A percentile compares a stretch with the other conserved stretches of the same genome.
These are phyloP conservation scores for Trypanosomatidae sp. DNA, from an alignment of 208 protist species.

Conservation along the genomic window DNA sequence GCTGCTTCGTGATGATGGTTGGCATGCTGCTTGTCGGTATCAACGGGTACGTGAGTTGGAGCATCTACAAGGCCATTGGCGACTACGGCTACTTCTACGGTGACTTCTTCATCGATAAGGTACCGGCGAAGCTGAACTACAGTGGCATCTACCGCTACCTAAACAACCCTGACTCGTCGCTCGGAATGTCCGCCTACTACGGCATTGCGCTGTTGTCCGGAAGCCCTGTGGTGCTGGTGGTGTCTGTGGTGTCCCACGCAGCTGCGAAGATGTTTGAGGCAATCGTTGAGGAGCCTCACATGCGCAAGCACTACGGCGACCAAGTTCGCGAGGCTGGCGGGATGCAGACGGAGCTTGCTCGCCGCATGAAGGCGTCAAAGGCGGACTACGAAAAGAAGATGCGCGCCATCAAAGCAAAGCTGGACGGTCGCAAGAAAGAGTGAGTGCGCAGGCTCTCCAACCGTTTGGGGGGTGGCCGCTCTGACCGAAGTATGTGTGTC, in stretches of 20 bases:
- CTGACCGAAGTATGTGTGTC: not conserved
- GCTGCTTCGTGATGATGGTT: slow-evolving; percentile 51
- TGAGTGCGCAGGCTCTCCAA: not conserved
- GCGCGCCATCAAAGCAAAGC: slow-evolving; percentile 27
- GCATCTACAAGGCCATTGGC: slow-evolving; percentile 88
- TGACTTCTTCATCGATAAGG: slow-evolving; percentile 81
- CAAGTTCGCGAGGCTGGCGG: slow-evolving; percentile 54
- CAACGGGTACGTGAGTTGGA: slow-evolving; percentile 81
- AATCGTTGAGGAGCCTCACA: slow-evolving; percentile 83
- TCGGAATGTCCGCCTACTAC: slow-evolving; percentile 91
- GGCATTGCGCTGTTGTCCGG: slow-evolving; percentile 88
- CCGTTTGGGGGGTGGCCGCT: not conserved
- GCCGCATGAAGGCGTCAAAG: slow-evolving; percentile 36
- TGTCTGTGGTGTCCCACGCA: slow-evolving; percentile 80
- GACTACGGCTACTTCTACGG: slow-evolving; percentile 96
- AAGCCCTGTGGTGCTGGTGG: slow-evolving; percentile 58
- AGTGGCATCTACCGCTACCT: slow-evolving; percentile 94
- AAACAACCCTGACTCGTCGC: slow-evolving; percentile 92
- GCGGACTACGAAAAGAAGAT: slow-evolving; percentile 46
- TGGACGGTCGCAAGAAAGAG: slow-evolving; percentile 34
- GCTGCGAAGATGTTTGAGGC: slow-evolving; percentile 81
- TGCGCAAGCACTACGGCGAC: slow-evolving; percentile 49
- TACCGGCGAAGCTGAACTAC: slow-evolving; percentile 84
- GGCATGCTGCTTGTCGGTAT: slow-evolving; percentile 70
- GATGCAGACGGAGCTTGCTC: slow-evolving; percentile 55